phyloP scores from a whole-genome alignment of 108 stramenopile species.

The Cyclotella atomus region DNA sequence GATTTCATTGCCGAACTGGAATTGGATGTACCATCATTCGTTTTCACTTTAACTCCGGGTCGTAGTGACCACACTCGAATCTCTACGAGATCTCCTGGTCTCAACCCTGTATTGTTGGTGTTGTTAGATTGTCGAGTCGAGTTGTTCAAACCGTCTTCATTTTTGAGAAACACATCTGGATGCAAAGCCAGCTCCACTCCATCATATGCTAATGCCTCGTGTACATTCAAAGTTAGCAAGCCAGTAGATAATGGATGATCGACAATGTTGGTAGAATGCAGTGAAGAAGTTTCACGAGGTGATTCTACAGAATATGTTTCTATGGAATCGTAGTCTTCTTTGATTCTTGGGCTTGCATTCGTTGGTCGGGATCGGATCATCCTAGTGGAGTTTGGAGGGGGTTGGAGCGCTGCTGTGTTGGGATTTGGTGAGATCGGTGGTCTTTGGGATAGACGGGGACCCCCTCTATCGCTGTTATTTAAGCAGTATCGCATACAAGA shows the following conservation, averaged over 20 bases:
- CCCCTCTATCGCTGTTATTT: background rate
- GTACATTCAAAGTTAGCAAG: constrained; percentile 77
- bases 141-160: constrained; percentile 17
- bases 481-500: background rate
- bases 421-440: constrained; percentile 2
- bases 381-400: background rate
- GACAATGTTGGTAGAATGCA: background rate
- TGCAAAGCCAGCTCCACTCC: constrained; percentile 82
- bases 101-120: too few relatives aligned
- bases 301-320: background rate
- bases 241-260: constrained; percentile 59
- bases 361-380: background rate
- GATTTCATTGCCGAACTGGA: constrained; percentile 13
- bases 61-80: constrained; percentile 79
- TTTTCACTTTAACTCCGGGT: constrained; percentile 7
- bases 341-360: background rate
- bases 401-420: background rate
- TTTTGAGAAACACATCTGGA: constrained; percentile 72
- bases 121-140: too few relatives aligned
- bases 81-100: constrained; percentile 72
- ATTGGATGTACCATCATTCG: constrained; percentile 3
- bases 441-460: background rate
- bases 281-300: background rate
- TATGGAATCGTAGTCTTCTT: background rate
- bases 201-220: constrained; percentile 84